Conservation (phyloP, 768 basidiomycete species). For the Mycena haematopus region DNA sequence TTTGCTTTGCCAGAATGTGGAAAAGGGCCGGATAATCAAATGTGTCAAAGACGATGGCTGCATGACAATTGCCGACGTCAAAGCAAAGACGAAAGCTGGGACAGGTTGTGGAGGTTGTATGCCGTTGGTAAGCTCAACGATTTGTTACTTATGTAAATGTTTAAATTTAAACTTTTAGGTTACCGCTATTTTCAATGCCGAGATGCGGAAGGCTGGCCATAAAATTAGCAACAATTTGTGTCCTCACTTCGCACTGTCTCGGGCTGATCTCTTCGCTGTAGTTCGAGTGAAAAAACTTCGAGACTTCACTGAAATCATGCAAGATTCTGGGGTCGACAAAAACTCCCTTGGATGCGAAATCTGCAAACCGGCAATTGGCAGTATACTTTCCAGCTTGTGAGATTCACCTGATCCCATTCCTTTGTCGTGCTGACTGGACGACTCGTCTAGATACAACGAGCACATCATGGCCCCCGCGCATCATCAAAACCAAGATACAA, state of each 20-base stretch:
- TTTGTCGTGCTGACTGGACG: background rate
- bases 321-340: slow-evolving; percentile 50
- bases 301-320: slow-evolving; percentile 63
- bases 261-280: slow-evolving; percentile 71
- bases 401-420: background rate
- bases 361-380: slow-evolving; percentile 73
- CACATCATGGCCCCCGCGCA: slow-evolving; percentile 67
- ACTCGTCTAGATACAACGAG: slow-evolving; percentile 56
- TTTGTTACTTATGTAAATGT: slow-evolving; percentile 6
- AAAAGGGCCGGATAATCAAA: slow-evolving; percentile 60
- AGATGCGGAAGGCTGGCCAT: slow-evolving; percentile 73
- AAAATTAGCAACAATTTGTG: slow-evolving; percentile 66
- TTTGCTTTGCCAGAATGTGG: slow-evolving; percentile 53
- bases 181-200: slow-evolving; percentile 52
- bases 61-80: slow-evolving; percentile 57
- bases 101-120: slow-evolving; percentile 79
- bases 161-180: slow-evolving; percentile 19
- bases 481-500: slow-evolving; percentile 75
- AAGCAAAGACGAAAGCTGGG: slow-evolving; percentile 71
- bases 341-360: slow-evolving; percentile 71
- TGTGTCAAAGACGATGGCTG: slow-evolving; percentile 58
- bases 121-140: slow-evolving; percentile 52
- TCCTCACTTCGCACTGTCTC: slow-evolving; percentile 66
- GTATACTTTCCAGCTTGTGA: slow-evolving; percentile 52
- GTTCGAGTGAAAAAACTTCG: slow-evolving; percentile 66